Conservation (phyloP, 768 basidiomycete species). For the Boletus pseudo-olivaceus region DNA sequence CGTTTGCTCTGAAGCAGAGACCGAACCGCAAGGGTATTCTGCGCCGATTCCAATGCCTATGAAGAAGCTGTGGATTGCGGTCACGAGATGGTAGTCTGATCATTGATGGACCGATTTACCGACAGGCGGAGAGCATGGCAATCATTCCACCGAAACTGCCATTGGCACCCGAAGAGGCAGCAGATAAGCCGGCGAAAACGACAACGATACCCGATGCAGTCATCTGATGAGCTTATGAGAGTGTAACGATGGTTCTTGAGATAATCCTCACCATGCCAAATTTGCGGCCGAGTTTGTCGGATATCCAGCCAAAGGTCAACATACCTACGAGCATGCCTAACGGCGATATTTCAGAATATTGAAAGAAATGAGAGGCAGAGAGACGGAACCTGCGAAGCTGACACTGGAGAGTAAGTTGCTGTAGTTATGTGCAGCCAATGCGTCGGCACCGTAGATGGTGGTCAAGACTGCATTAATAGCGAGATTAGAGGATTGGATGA, state of each 20-base stretch:
- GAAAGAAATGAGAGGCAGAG: slow-evolving; percentile 62
- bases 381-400: slow-evolving; percentile 74
- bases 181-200: slow-evolving; percentile 78
- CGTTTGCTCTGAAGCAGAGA: slow-evolving; percentile 85
- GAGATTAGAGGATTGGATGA: background rate
- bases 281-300: slow-evolving; percentile 84
- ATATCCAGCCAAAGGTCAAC: slow-evolving; percentile 77
- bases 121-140: slow-evolving; percentile 74
- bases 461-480: slow-evolving; percentile 49
- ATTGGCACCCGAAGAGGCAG: slow-evolving; percentile 77
- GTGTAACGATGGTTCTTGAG: background rate
- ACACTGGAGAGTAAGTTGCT: slow-evolving; percentile 60
- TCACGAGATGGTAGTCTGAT: background rate
- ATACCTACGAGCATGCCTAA: slow-evolving; percentile 84
- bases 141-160: slow-evolving; percentile 67
- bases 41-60: slow-evolving; percentile 87
- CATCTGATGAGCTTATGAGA: slow-evolving; percentile 48
- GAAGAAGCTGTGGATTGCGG: slow-evolving; percentile 55
- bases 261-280: slow-evolving; percentile 71
- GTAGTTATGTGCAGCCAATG: slow-evolving; percentile 53
- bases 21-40: slow-evolving; percentile 88
- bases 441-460: slow-evolving; percentile 62
- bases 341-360: slow-evolving; percentile 63
- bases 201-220: slow-evolving; percentile 78
- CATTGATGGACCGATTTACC: slow-evolving; percentile 39